Evolutionary conservation across 495 filamentous ascomycete genomes (phyloP).

Genomic region (Sordaria brevicollis): DNA sequence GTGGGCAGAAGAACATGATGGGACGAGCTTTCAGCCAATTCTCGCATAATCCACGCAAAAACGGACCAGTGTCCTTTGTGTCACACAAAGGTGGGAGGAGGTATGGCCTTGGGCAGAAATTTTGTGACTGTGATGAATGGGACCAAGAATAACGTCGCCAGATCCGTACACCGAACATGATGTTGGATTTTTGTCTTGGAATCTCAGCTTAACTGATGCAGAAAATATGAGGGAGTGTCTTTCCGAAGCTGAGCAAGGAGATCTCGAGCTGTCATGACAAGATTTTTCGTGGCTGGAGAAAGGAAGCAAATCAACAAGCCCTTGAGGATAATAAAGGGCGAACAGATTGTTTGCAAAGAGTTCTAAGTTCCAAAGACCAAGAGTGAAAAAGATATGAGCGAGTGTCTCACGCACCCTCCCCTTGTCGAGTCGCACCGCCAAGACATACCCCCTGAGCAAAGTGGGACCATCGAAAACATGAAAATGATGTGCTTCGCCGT

Average conservation of each 20-base stretch:
- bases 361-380: too few species aligned
- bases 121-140: background rate
- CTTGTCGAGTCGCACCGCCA: background rate
- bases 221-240: background rate
- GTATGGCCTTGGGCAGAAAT: background rate
- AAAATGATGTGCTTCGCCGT: background rate
- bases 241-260: background rate
- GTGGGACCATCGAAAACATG: background rate
- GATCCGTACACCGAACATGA: accelerated
- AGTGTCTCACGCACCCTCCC: background rate
- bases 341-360: accelerated
- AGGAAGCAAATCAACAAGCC: background rate
- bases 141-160: accelerated
- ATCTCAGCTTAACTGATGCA: background rate
- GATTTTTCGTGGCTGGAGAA: background rate
- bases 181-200: too few species aligned
- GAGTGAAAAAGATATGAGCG: background rate
- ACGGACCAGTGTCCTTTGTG: background rate
- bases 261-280: background rate
- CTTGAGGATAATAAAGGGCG: accelerated
- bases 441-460: background rate
- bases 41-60: background rate
- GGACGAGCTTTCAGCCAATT: too few species aligned
- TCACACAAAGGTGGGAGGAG: background rate
- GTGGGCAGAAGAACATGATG: background rate